phyloP scores from a whole-genome alignment of 2,329 filamentous ascomycete species.

The Botrytis medusae region DNA sequence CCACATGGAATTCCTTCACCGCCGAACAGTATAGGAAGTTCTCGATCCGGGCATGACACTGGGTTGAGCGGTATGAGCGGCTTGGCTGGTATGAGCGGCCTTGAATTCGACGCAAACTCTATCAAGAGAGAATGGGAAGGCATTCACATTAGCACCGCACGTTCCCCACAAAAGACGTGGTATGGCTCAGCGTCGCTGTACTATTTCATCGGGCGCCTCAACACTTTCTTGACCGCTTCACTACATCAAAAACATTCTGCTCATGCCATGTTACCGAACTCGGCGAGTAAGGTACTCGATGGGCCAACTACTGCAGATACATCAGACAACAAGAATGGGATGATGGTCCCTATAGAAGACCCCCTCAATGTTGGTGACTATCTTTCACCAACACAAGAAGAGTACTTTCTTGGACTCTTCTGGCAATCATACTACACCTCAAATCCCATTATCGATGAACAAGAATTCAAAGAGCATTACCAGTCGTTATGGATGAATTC shows the following conservation, averaged over 20 bases:
- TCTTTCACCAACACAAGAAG: slow-evolving; percentile 46
- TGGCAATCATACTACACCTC: slow-evolving; percentile 49
- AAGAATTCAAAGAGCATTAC: slow-evolving; percentile 47
- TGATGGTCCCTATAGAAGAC: slow-evolving; percentile 20
- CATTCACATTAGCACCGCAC: slow-evolving; percentile 42
- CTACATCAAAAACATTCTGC: slow-evolving; percentile 41
- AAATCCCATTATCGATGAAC: slow-evolving; percentile 47
- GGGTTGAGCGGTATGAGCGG: slow-evolving; percentile 3
- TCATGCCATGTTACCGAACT: slow-evolving; percentile 39
- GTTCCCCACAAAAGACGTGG: slow-evolving; percentile 43
- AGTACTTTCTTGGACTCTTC: slow-evolving; percentile 49
- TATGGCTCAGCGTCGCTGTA: slow-evolving; percentile 48
- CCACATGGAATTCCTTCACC: slow-evolving; percentile 26
- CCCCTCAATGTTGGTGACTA: slow-evolving; percentile 31
- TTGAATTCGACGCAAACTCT: slow-evolving; percentile 26
- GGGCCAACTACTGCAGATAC: slow-evolving; percentile 27
- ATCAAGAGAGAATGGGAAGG: slow-evolving; percentile 42
- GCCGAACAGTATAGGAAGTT: slow-evolving; percentile 18
- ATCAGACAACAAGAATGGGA: slow-evolving; percentile 2
- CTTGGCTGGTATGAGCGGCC: slow-evolving; percentile 6
- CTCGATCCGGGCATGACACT: slow-evolving; percentile 5
- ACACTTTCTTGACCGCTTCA: slow-evolving; percentile 40
- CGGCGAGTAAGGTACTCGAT: slow-evolving; percentile 26
- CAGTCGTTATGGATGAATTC: slow-evolving; percentile 43
- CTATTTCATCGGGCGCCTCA: slow-evolving; percentile 48